Percentiles rank a stretch among this genome's conserved stretches.
These are phyloP conservation scores for Chlamydomonas sp. DNA, from an alignment of 139 green algal species.

Conservation along the genomic window DNA sequence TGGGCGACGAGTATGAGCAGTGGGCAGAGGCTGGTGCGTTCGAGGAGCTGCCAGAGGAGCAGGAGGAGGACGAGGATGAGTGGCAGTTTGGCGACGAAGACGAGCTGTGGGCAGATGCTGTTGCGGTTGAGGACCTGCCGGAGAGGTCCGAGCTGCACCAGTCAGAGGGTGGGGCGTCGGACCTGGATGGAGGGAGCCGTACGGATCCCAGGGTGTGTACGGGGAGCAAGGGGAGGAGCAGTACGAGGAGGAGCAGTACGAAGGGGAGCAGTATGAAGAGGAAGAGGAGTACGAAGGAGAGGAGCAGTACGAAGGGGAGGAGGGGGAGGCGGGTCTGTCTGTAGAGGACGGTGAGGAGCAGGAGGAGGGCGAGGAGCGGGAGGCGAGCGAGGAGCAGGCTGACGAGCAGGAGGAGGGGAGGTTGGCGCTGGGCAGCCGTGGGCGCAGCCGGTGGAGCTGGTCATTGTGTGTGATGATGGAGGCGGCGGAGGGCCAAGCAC, in stretches of 20 bases:
- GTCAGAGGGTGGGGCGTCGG: too few relatives aligned
- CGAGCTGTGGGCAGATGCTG: neutral
- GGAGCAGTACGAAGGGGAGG: neutral
- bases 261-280: neutral
- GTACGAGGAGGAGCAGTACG: neutral
- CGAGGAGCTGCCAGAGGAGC: neutral
- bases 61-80: neutral
- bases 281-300: neutral
- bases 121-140: too few relatives aligned
- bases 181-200: too few relatives aligned
- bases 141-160: too few relatives aligned
- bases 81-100: neutral
- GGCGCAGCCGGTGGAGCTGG: neutral
- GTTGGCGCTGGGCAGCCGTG: neutral
- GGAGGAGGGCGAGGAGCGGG: neutral
- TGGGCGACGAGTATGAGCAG: too few relatives aligned
- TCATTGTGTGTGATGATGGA: conserved; percentile 16
- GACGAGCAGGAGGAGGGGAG: neutral
- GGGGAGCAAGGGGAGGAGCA: too few relatives aligned
- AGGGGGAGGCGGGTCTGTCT: neutral
- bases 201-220: too few relatives aligned
- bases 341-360: neutral
- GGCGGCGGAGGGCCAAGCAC: neutral
- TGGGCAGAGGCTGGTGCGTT: too few relatives aligned
- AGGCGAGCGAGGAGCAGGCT: neutral